A percentile compares a stretch with the other conserved stretches of the same genome.
phyloP scores from a whole-genome alignment of 257 asterid species.

The Nicotiana tabacum region DNA sequence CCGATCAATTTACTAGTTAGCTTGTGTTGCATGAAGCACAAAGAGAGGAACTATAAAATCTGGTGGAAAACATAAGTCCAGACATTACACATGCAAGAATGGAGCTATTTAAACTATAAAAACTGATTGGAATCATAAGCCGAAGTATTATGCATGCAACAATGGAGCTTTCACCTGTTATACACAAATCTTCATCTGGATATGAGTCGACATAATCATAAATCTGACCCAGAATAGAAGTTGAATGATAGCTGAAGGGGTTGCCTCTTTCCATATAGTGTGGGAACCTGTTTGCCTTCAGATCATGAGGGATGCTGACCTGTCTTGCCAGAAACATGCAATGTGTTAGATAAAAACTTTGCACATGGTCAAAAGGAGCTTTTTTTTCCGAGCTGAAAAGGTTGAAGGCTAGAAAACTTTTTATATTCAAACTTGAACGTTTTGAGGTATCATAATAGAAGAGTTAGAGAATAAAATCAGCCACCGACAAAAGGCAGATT shows the following conservation, averaged over 20 bases:
- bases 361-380: no score
- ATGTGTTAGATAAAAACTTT: not conserved
- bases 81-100: not conserved
- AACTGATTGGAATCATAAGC: not conserved
- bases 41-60: not conserved
- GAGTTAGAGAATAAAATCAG: not conserved
- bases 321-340: constrained; percentile 21
- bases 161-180: constrained; percentile 28
- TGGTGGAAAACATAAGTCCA: not conserved
- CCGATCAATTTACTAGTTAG: not conserved
- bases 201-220: constrained; percentile 33
- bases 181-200: constrained; percentile 16
- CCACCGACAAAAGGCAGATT: not conserved
- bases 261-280: constrained; percentile 54
- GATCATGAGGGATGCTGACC: constrained; percentile 35
- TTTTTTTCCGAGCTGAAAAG: not conserved
- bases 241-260: constrained; percentile 36
- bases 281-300: constrained; percentile 51
- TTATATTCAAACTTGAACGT: not conserved
- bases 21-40: not conserved
- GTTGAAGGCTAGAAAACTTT: not conserved
- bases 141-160: not conserved
- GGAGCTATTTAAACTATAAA: not conserved
- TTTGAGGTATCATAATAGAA: constrained; percentile 1
- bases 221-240: constrained; percentile 59